Base-by-base conservation (phyloP, 2,329 filamentous ascomycete species). In the Xylariaceae sp. region DNA sequence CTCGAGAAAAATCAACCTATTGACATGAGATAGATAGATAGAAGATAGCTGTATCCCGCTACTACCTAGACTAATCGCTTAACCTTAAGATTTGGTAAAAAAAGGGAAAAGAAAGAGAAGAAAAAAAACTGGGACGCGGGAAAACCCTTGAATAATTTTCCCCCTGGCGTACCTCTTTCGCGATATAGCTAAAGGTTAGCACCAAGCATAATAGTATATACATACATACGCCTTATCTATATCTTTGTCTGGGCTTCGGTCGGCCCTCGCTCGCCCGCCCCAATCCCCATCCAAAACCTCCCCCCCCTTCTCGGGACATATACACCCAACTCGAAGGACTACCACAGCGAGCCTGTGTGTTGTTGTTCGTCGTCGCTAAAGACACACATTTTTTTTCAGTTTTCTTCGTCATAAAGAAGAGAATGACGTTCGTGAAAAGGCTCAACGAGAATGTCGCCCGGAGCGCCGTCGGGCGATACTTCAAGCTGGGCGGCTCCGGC, bases 401-500 rank as follows among this genome's bases (percentile, higher is more conserved):
- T 11, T 24, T 11, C 11, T 24, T 24, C 21, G 7, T 11, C 11
- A 6, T 24, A 24, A 24, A 24, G 7, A 11, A 24, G 11, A 42
- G 19, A 2, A 47, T 47, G 45, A 28, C 32, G 38, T 27, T 27
- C 23, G 12, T 31, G 14, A n/a, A 45, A 4, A 27, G 26, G n/a
- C 37, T 47, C 31, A 47, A 47, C 34, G 36, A 45, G 28, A 38
- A 32, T 33, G 45, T 47, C 31, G 85, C 84, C 44, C 67, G 65
- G 47, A 81, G 80, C 57, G 61, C 71, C 23, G 71, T 88, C 43
- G 85, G 85, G 46, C 69, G 71, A 50, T 85, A 81, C 68, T 94
- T 94, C 65, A 77, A 79, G 50, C 76, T 94, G 28, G 86, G 94
- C 46, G 85, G 85, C 50, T 88, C 77, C 27, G 86, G 86, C 54